Conservation (phyloP, 2,329 filamentous ascomycete species). For the Myriangium duriaei region DNA sequence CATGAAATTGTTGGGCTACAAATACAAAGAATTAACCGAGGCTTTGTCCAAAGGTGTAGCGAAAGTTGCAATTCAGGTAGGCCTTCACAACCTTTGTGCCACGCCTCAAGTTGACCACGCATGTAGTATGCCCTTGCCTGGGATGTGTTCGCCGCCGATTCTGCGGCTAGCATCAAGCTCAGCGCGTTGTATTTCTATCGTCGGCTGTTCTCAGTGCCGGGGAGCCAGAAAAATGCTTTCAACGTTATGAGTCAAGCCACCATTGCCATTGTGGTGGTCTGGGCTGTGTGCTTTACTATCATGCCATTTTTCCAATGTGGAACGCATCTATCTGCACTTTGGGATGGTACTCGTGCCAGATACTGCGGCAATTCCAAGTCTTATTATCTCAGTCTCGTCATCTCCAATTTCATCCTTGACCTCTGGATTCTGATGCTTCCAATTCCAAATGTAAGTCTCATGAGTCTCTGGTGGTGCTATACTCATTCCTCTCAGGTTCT, state of each 20-base stretch:
- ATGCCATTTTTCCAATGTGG: slow-evolving; percentile 1
- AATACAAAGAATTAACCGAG: neutral
- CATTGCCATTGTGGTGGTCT: slow-evolving; percentile 2
- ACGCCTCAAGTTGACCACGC: neutral
- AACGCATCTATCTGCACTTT: neutral
- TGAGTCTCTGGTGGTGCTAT: too few relatives aligned
- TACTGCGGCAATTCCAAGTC: neutral
- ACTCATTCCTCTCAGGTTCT: too few relatives aligned
- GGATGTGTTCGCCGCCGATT: slow-evolving; percentile 1
- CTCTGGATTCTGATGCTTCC: slow-evolving; percentile 5
- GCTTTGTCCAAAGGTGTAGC: slow-evolving; percentile 1
- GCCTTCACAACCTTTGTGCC: neutral
- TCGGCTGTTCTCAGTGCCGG: slow-evolving; percentile 1
- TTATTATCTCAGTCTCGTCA: neutral
- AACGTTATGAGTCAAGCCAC: neutral
- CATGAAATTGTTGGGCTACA: slow-evolving; percentile 2
- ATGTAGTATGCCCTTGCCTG: slow-evolving; percentile 3
- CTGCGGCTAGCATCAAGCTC: slow-evolving; percentile 5
- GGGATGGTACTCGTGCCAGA: neutral
- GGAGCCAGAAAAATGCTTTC: neutral
- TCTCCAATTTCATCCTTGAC: slow-evolving; percentile 4
- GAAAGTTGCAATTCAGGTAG: neutral
- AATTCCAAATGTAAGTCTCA: slow-evolving; percentile 1
- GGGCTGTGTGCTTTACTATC: slow-evolving; percentile 2
- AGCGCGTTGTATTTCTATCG: slow-evolving; percentile 6